Conservation (phyloP, 2,329 filamentous ascomycete species). For the Aspergillus spinulosporus region DNA sequence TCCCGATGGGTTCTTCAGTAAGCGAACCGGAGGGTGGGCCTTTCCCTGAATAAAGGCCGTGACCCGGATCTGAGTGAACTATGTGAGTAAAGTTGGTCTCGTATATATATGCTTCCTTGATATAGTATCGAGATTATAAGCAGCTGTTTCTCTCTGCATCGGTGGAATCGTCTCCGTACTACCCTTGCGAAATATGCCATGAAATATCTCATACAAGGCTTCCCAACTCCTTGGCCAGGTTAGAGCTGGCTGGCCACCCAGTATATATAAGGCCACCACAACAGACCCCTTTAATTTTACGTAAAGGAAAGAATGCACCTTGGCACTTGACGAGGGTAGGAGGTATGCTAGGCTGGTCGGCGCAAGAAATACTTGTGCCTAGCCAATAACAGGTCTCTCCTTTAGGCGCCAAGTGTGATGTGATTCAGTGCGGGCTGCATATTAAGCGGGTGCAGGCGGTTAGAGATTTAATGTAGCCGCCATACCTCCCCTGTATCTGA, state of each 20-base stretch:
- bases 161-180: background rate
- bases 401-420: background rate
- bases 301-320: too few relatives aligned
- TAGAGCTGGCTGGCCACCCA: too few relatives aligned
- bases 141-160: too few relatives aligned
- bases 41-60: background rate
- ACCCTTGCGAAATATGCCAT: background rate
- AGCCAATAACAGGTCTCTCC: background rate
- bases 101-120: background rate
- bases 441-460: background rate
- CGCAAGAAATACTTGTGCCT: too few relatives aligned
- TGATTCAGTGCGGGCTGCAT: background rate
- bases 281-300: too few relatives aligned
- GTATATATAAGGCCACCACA: too few relatives aligned
- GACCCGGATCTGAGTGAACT: background rate
- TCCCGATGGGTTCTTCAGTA: constrained; percentile 10
- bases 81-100: background rate
- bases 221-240: too few relatives aligned
- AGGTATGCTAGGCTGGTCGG: background rate
- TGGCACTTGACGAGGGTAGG: too few relatives aligned
- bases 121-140: too few relatives aligned
- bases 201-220: too few relatives aligned
- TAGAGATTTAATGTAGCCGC: background rate
- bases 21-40: constrained; percentile 7
- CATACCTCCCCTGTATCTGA: background rate